Conservation (phyloP, 2,329 filamentous ascomycete genomes). For the Fusarium sp. region DNA sequence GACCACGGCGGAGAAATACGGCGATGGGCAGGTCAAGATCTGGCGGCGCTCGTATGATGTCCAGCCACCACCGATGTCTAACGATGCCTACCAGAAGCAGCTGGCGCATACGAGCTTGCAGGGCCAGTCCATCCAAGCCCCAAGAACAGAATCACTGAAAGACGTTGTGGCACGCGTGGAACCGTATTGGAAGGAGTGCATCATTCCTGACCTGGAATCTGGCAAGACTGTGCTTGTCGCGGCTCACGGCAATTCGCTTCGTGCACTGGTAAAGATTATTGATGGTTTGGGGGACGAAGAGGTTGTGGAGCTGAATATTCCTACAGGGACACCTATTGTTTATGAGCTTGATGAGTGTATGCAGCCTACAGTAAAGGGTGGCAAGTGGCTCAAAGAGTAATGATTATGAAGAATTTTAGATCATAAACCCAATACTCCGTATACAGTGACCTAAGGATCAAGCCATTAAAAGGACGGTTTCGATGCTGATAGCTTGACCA, state of each 20-base stretch:
- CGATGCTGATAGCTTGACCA: neutral
- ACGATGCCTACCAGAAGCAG: neutral
- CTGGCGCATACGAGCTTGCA: neutral
- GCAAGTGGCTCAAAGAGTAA: neutral
- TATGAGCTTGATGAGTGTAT: neutral
- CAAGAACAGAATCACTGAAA: neutral
- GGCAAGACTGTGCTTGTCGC: neutral
- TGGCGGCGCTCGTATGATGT: neutral
- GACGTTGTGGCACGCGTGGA: neutral
- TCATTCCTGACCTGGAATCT: neutral
- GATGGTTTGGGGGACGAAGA: neutral
- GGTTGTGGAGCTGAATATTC: neutral
- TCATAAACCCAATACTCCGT: too few species aligned
- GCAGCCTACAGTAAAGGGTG: neutral
- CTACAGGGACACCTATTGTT: neutral
- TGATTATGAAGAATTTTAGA: too few species aligned
- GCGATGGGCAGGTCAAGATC: neutral
- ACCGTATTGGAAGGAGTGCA: neutral
- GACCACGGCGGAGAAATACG: neutral
- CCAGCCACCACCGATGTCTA: neutral
- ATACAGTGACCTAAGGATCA: neutral
- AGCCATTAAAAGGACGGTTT: neutral
- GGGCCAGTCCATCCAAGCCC: neutral
- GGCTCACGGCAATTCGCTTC: neutral
- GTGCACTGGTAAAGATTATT: neutral